Evolutionary conservation across 768 basidiomycete genomes (phyloP).

Genomic region (Hericium erinaceus): DNA sequence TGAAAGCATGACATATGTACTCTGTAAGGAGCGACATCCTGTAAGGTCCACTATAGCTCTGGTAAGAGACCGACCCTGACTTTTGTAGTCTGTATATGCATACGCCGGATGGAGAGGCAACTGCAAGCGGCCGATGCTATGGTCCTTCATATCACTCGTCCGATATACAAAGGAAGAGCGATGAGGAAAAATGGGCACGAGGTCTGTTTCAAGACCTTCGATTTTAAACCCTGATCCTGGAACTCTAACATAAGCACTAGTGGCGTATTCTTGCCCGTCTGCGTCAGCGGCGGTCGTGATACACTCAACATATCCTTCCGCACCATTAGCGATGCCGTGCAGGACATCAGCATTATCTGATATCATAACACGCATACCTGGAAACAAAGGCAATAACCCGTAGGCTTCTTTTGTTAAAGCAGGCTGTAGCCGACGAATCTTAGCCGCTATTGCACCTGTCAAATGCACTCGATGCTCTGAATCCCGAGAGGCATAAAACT

Average conservation of each 20-base stretch:
- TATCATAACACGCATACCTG: neutral
- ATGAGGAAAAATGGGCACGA: neutral
- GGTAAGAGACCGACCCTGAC: neutral
- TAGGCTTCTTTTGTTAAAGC: neutral
- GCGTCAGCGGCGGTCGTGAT: neutral
- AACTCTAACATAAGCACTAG: neutral
- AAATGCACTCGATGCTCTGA: too few relatives aligned
- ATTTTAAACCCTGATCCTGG: neutral
- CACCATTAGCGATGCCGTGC: neutral
- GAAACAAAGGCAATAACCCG: neutral
- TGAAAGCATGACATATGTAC: neutral
- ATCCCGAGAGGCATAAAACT: too few relatives aligned
- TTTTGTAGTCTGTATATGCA: neutral
- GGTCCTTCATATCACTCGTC: too few relatives aligned
- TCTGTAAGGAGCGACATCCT: neutral
- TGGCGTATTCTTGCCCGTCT: neutral
- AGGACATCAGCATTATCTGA: neutral
- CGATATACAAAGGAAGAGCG: too few relatives aligned
- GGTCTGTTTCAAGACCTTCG: neutral
- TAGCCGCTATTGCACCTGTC: too few relatives aligned
- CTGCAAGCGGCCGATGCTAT: neutral
- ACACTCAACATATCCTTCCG: neutral
- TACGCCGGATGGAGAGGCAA: neutral
- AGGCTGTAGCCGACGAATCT: too few relatives aligned
- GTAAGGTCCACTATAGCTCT: neutral